A percentile compares a stretch with the other conserved stretches of the same genome.
phyloP scores from a whole-genome alignment of 2,329 filamentous ascomycete genomes.

The Talaromyces atroroseus region DNA sequence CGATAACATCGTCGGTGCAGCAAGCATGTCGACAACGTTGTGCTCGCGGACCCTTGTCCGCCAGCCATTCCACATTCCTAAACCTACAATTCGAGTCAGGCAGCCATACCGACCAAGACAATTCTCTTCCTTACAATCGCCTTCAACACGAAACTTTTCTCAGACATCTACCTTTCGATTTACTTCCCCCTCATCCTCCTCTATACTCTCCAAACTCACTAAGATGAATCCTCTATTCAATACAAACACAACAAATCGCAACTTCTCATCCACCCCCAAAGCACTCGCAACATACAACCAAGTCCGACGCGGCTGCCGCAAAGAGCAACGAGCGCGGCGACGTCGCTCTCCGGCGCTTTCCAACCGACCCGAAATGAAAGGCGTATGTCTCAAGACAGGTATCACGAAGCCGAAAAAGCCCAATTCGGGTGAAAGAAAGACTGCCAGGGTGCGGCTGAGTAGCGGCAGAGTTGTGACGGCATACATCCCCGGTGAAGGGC shows the following conservation, averaged over 20 bases:
- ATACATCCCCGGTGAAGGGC: slow-evolving; percentile 93
- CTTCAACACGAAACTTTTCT: slow-evolving; percentile 26
- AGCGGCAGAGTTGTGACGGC: slow-evolving; percentile 82
- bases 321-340: slow-evolving; percentile 74
- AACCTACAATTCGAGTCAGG: slow-evolving; percentile 2
- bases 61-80: neutral
- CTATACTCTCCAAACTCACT: slow-evolving; percentile 10
- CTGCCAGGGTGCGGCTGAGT: slow-evolving; percentile 81
- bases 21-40: slow-evolving; percentile 7
- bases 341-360: slow-evolving; percentile 79
- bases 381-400: slow-evolving; percentile 90
- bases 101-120: slow-evolving; percentile 1
- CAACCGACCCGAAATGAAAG: slow-evolving; percentile 77
- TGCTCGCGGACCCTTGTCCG: slow-evolving; percentile 10
- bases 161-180: neutral
- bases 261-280: slow-evolving; percentile 17
- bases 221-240: slow-evolving; percentile 28
- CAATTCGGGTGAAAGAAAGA: slow-evolving; percentile 95
- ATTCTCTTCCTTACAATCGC: slow-evolving; percentile 10
- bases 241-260: slow-evolving; percentile 17
- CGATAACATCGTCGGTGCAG: slow-evolving; percentile 11
- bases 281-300: slow-evolving; percentile 65
- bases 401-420: slow-evolving; percentile 97
- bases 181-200: neutral
- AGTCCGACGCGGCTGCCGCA: slow-evolving; percentile 70